Base-by-base conservation (phyloP, 164 flowering plant genomes). In the Protea cynaroides region DNA sequence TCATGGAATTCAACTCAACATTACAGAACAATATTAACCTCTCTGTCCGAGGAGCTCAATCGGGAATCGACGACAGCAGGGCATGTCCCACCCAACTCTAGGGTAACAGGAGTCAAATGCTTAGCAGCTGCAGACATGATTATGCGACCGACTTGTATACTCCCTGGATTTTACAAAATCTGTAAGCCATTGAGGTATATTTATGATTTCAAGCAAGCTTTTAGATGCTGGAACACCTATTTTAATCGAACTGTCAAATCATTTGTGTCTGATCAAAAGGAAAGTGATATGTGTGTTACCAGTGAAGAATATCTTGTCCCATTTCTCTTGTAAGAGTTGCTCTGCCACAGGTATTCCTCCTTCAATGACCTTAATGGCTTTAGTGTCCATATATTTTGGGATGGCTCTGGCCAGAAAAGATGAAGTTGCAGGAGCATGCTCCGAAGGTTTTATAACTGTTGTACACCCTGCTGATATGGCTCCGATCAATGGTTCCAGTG, bases 241-340 rank as follows among this genome's bases (percentile, higher is more conserved):
- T n/a, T n/a, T n/a, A n/a, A n/a, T n/a, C n/a, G n/a, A n/a, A n/a
- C n/a, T n/a, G n/a, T n/a, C n/a, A n/a, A n/a, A n/a, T n/a, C n/a
- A n/a, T n/a, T n/a, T n/a, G n/a, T n/a, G n/a, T n/a, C n/a, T n/a
- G n/a, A n/a, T n/a, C n/a, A n/a, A n/a, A n/a, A n/a, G n/a, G n/a
- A 49, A 1, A 49, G 17, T 15, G 2, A 15, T 49, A 3, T 15
- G 52, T 18, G 19, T 38, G 7, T 17, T 72, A 85, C 98, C 98
- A 29, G 98, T 90, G 73, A 84, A 92, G 83, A 92, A 92, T 40
- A 92, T 92, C 74, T 92, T 90, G 78, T 92, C 96, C 96, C 96
- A 92, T 80, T 80, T 87, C 11, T 76, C 69, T 68, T 81, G 78
- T 53, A 92, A 65, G 10, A 92, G 79, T 50, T 51, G 56, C 21